phyloP scores from a whole-genome alignment of 352 stramenopile genomes.

The Pythium aphanidermatum region DNA sequence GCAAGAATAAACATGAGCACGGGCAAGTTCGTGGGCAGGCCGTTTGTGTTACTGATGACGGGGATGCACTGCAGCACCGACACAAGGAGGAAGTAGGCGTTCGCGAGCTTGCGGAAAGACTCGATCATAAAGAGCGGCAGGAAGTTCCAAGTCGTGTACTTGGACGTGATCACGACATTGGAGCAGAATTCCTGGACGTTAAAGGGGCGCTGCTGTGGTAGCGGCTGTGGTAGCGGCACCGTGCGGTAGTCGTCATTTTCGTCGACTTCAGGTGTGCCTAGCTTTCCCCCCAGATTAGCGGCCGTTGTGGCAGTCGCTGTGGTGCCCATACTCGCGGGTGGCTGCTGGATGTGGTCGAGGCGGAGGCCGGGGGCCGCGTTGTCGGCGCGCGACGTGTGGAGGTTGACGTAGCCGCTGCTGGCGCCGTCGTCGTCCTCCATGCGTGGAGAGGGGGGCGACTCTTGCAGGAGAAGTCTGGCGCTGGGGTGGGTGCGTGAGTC shows the following conservation, averaged over 20 bases:
- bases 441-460: neutral
- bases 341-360: constrained; percentile 9
- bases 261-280: neutral
- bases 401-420: constrained; percentile 20
- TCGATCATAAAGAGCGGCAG: constrained; percentile 87
- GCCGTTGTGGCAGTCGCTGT: constrained; percentile 5
- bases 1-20: constrained; percentile 87
- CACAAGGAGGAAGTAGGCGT: constrained; percentile 92
- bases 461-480: neutral
- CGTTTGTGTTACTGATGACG: constrained; percentile 81
- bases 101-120: constrained; percentile 82
- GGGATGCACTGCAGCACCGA: constrained; percentile 77
- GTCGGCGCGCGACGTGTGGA: constrained; percentile 28
- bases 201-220: constrained; percentile 15
- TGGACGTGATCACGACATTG: constrained; percentile 90
- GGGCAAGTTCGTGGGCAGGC: constrained; percentile 71
- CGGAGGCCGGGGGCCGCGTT: constrained; percentile 1
- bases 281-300: neutral
- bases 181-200: constrained; percentile 38
- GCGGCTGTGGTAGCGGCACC: constrained; percentile 36
- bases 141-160: constrained; percentile 89
- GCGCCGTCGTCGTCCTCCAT: constrained; percentile 18
- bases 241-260: constrained; percentile 42
- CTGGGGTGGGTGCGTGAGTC: neutral
- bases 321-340: neutral